These are phyloP conservation scores for Yarrowia keelungensis DNA, from an alignment of 805 yeast genomes.

Conservation along the genomic window DNA sequence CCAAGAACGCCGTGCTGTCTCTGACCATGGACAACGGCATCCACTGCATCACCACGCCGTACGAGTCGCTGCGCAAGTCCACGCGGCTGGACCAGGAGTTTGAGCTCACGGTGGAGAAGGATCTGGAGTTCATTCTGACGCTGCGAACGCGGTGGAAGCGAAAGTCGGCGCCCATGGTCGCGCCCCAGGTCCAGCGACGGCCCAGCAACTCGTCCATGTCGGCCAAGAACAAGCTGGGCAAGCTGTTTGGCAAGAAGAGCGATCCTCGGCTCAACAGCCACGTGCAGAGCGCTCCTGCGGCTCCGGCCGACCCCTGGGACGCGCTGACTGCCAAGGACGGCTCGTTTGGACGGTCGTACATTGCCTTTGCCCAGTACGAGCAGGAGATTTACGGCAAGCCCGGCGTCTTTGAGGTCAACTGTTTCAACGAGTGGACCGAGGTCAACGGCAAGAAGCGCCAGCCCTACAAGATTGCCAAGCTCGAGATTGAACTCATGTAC, in stretches of 20 bases:
- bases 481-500: conserved; percentile 63
- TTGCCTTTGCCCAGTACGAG: conserved; percentile 68
- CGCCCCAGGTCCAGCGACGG: conserved; percentile 20
- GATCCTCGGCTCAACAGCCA: conserved; percentile 6
- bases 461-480: conserved; percentile 57
- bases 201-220: conserved; percentile 29
- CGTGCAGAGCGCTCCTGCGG: background rate
- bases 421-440: conserved; percentile 49
- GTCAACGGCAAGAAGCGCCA: conserved; percentile 33
- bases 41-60: conserved; percentile 73
- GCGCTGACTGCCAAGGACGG: conserved; percentile 28
- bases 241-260: conserved; percentile 39
- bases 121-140: conserved; percentile 72
- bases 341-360: conserved; percentile 50
- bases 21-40: conserved; percentile 75
- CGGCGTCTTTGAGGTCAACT: conserved; percentile 61
- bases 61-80: conserved; percentile 46
- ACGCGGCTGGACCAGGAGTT: conserved; percentile 70
- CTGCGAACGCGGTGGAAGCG: conserved; percentile 48
- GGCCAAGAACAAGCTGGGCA: conserved; percentile 33
- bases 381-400: conserved; percentile 62
- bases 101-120: conserved; percentile 69
- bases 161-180: background rate
- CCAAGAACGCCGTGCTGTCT: conserved; percentile 57
- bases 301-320: conserved; percentile 32